phyloP scores from a whole-genome alignment of 2,329 filamentous ascomycete species.

The Xylaria sp. region DNA sequence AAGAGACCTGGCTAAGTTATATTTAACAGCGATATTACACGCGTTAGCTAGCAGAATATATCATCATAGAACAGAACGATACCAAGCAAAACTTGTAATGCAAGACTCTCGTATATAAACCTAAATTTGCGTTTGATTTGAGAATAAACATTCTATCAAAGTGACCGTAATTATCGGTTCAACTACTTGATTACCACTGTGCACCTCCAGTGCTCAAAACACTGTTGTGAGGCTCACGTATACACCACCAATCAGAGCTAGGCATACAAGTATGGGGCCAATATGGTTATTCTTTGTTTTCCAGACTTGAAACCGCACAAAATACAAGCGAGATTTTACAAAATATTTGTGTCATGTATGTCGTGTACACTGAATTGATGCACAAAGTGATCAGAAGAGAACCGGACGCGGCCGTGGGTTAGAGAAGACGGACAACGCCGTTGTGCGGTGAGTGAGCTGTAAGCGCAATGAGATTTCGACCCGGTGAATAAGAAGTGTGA shows the following conservation, averaged over 20 bases:
- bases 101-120: neutral
- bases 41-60: too few relatives aligned
- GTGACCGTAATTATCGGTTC: neutral
- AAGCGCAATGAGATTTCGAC: slow-evolving; percentile 3
- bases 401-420: neutral
- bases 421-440: slow-evolving; percentile 26
- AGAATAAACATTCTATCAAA: neutral
- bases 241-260: neutral
- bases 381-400: neutral
- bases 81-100: neutral
- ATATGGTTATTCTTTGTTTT: neutral
- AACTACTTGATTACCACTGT: neutral
- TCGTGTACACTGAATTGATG: neutral
- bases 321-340: slow-evolving; percentile 11
- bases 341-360: slow-evolving; percentile 7
- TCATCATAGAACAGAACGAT: neutral
- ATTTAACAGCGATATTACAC: neutral
- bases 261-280: too few relatives aligned
- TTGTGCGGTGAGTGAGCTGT: slow-evolving; percentile 4
- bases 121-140: neutral
- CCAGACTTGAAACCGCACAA: neutral
- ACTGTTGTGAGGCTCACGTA: too few relatives aligned
- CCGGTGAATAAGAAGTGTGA: neutral
- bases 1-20: neutral
- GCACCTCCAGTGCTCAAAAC: neutral